Base-by-base conservation (phyloP, 345 rosid species). In the Draba incana region DNA sequence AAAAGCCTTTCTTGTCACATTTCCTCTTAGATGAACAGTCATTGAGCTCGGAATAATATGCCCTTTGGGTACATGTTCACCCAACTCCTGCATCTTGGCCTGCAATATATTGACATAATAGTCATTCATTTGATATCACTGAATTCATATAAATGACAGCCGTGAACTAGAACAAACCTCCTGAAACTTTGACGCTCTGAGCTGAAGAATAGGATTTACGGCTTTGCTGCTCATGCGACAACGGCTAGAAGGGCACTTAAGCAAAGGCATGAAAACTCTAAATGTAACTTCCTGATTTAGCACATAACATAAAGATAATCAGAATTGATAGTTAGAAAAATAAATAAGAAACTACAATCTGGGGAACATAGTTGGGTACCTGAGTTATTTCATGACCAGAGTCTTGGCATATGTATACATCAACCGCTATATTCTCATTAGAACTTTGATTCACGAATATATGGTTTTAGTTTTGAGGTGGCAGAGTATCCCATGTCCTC, bases 51-150 rank as follows among this genome's bases (percentile, higher is more conserved):
- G 99, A n/a, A n/a, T n/a, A 78, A 94, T 94, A 77, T 94, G 99
- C 64, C 99, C 97, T 77, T 91, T 91, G 43, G 99, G 99, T 53
- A 94, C 98, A 65, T 94, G 98, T 77, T 94, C 99, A 15, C 98
- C 88, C 82, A 94, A 78, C 86, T 94, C 99, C 78, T 94, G 99
- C 79, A 94, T 85, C 81, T 94, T 94, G 44, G 99, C 99, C 99
- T 94, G 84, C 69, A 80, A 82, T 47, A 63, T 14, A 42, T 67
- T 11, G 30, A 69, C 25, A 28, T 46, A 42, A 16, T 3, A 37
- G 41, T 44, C 48, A 48, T 10, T 43, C 57, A 15, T 33, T 13
- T 24, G 49, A 50, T 55, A 49, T 49, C 16, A 57, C 42, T 14
- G 61, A 16, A 49, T 50, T 56, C 66, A 56, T 33, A 63, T 63